A percentile compares a stretch with the other conserved stretches of the same genome.
phyloP scores from a whole-genome alignment of 148 eudicot species.

The Tetragonia tetragonoides region DNA sequence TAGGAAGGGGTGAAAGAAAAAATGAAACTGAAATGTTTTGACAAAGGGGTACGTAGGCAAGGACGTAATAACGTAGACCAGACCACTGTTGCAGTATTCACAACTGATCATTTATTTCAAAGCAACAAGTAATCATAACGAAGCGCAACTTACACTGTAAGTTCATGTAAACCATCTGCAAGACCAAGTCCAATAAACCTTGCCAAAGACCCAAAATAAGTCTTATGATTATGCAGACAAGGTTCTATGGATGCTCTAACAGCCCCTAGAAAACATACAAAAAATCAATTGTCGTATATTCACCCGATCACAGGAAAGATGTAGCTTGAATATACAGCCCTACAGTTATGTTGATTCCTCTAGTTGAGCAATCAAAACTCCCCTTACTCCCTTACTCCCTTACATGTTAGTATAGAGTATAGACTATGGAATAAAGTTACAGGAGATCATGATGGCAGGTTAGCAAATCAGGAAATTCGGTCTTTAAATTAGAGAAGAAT shows the following conservation, averaged over 20 bases:
- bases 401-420: background rate
- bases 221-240: background rate
- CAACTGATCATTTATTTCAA: no score
- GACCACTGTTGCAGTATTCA: background rate
- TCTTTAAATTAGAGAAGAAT: background rate
- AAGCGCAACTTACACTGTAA: background rate
- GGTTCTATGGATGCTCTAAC: background rate
- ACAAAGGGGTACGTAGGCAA: background rate
- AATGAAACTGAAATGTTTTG: background rate
- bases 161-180: background rate
- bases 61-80: background rate
- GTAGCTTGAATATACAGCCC: background rate
- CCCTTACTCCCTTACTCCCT: background rate
- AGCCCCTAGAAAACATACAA: background rate
- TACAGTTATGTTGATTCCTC: background rate
- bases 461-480: background rate
- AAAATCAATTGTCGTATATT: background rate
- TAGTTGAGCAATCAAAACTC: background rate
- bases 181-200: background rate
- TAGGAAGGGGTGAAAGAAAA: background rate
- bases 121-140: background rate
- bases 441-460: background rate
- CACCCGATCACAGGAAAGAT: background rate
- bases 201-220: background rate
- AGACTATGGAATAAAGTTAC: background rate